Conservation (phyloP, 495 filamentous ascomycete genomes). For the Penicillium pulvis region DNA sequence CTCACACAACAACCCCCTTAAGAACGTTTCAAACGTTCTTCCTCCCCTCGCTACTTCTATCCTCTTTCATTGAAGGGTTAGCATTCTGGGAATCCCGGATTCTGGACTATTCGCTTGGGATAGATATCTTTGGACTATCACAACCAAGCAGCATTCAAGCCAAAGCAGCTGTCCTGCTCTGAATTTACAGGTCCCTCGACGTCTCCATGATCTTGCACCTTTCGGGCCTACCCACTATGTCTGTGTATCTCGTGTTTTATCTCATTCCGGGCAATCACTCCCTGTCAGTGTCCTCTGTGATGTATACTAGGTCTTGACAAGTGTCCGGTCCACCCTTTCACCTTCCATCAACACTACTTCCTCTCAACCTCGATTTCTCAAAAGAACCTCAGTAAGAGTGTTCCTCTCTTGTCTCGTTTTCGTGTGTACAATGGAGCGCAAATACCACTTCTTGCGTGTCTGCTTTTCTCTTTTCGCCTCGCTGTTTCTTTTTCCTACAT, state of each 20-base stretch:
- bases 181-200: background rate
- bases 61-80: background rate
- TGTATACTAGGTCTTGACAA: conserved; percentile 5
- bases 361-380: conserved; percentile 9
- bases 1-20: background rate
- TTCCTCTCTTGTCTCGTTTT: conserved; percentile 19
- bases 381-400: conserved; percentile 9
- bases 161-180: background rate
- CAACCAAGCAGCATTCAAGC: background rate
- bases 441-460: conserved; percentile 46
- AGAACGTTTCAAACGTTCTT: background rate
- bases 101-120: background rate
- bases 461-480: conserved; percentile 19
- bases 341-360: background rate
- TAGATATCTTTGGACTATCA: background rate
- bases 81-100: background rate
- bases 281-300: conserved; percentile 3
- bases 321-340: background rate
- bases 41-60: background rate
- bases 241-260: background rate
- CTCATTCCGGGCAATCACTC: background rate
- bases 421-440: conserved; percentile 53
- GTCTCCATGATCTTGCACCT: background rate
- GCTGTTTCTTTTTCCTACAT: conserved; percentile 12
- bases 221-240: background rate